These are phyloP conservation scores for Zymoseptoria brevis DNA, from an alignment of 2,329 filamentous ascomycete genomes.

Conservation along the genomic window DNA sequence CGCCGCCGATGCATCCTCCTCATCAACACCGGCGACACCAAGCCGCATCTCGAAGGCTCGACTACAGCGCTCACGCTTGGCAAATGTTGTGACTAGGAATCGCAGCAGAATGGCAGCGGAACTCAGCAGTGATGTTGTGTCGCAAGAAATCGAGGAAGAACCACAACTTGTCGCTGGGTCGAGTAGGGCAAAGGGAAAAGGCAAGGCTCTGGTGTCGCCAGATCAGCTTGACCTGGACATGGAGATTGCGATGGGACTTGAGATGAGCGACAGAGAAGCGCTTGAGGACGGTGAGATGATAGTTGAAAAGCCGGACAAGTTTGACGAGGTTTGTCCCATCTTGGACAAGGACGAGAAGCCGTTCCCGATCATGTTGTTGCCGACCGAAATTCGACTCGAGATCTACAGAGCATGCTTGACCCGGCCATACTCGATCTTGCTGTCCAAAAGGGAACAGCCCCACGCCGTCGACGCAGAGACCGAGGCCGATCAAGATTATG, in stretches of 20 bases:
- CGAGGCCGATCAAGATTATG: not conserved
- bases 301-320: not conserved
- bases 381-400: slow-evolving; percentile 39
- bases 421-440: slow-evolving; percentile 25
- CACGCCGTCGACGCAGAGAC: slow-evolving; percentile 2
- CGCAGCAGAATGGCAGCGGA: slow-evolving; percentile 13
- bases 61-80: not conserved
- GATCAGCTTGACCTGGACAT: not conserved
- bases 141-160: slow-evolving; percentile 14
- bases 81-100: slow-evolving; percentile 6
- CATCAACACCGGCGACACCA: slow-evolving; percentile 2
- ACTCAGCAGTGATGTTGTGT: slow-evolving; percentile 10
- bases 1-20: slow-evolving; percentile 1
- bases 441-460: slow-evolving; percentile 21
- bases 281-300: slow-evolving; percentile 1
- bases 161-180: slow-evolving; percentile 3
- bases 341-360: slow-evolving; percentile 17
- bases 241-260: not conserved
- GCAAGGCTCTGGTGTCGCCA: slow-evolving; percentile 1
- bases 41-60: slow-evolving; percentile 11
- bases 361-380: slow-evolving; percentile 37
- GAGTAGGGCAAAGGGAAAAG: slow-evolving; percentile 10
- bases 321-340: slow-evolving; percentile 11
- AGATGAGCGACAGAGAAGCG: slow-evolving; percentile 1
- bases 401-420: slow-evolving; percentile 36